Percentiles rank a stretch among this genome's conserved stretches.
Conservation (phyloP, 2,329 filamentous ascomycete genomes). For the Coniochaeta pulveracea region DNA sequence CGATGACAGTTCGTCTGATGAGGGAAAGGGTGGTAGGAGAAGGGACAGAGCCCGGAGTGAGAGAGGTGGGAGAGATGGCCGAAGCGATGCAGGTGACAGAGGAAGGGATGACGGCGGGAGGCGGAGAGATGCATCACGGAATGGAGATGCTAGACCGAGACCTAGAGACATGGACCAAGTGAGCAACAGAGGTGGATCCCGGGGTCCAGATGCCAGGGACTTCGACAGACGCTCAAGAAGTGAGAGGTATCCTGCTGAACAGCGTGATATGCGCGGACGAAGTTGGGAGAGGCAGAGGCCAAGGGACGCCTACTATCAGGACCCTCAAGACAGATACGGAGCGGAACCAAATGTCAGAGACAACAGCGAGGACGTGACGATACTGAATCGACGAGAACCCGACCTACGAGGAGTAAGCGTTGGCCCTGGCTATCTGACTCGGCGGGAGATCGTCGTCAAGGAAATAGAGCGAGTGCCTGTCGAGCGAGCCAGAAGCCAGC, state of each 20-base stretch:
- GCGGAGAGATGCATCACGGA: background rate
- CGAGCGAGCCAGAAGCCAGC: background rate
- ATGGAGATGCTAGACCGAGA: background rate
- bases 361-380: too few species aligned
- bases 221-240: too few species aligned
- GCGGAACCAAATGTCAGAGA: too few species aligned
- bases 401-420: background rate
- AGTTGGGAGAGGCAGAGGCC: background rate
- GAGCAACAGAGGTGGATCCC: background rate
- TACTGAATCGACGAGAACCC: too few species aligned
- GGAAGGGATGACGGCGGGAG: background rate
- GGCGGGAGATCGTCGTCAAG: conserved; percentile 1
- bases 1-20: background rate
- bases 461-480: background rate
- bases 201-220: too few species aligned
- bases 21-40: background rate
- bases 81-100: background rate
- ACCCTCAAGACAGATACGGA: too few species aligned
- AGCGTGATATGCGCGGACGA: background rate
- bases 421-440: background rate
- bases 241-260: too few species aligned
- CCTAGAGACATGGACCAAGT: background rate
- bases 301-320: background rate
- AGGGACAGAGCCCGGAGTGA: background rate
- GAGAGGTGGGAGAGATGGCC: background rate